phyloP scores from a whole-genome alignment of 2,329 filamentous ascomycete genomes.

The Hymenoscyphus scutula region DNA sequence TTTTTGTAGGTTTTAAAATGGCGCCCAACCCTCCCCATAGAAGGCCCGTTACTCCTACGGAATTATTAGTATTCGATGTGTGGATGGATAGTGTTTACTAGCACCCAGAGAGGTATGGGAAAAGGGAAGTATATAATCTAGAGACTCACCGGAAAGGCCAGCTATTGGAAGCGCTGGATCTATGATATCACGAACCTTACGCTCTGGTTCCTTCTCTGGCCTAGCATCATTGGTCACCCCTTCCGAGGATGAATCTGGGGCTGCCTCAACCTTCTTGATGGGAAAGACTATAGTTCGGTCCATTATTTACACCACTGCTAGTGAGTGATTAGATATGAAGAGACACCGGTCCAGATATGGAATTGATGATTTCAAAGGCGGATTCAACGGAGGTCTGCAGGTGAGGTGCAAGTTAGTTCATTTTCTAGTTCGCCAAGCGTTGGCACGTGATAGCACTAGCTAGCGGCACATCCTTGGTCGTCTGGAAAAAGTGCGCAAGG shows the following conservation, averaged over 20 bases:
- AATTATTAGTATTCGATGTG: slow-evolving; percentile 14
- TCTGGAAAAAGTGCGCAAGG: background rate
- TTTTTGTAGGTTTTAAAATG: slow-evolving; percentile 62
- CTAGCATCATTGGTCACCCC: background rate
- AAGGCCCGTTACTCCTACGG: slow-evolving; percentile 56
- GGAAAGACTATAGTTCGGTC: background rate
- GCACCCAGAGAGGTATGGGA: too few relatives aligned
- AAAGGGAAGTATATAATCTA: background rate
- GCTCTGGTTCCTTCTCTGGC: background rate
- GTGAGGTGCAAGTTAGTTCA: too few relatives aligned
- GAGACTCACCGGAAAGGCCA: slow-evolving; percentile 51
- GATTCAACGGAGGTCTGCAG: background rate
- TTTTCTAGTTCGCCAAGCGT: background rate
- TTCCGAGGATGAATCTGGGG: background rate
- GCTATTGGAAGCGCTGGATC: slow-evolving; percentile 57
- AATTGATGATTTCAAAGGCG: background rate
- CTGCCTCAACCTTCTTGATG: background rate
- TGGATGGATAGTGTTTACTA: too few relatives aligned
- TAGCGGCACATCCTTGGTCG: slow-evolving; percentile 1
- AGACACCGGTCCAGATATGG: background rate
- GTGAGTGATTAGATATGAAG: background rate
- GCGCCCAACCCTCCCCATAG: slow-evolving; percentile 67
- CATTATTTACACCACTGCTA: background rate
- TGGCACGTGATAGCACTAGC: background rate
- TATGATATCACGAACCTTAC: slow-evolving; percentile 42